Percentiles rank a stretch among this genome's conserved stretches.
Evolutionary conservation across 2,329 filamentous ascomycete species (phyloP).

Genomic region (Xylaria sp.): DNA sequence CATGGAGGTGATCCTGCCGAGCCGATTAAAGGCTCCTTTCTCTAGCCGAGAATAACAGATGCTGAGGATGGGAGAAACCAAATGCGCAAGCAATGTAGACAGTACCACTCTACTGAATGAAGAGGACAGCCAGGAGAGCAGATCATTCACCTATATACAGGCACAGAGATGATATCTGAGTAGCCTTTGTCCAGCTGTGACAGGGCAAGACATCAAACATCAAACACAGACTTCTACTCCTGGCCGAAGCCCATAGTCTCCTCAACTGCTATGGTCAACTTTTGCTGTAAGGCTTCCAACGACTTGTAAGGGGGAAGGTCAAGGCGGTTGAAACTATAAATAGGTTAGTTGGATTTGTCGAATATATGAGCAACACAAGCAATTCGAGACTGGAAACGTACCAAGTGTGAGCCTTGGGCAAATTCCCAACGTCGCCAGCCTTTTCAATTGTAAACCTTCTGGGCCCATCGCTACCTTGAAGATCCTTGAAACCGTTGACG

Average conservation of each 20-base stretch:
- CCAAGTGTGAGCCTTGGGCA: constrained; percentile 99
- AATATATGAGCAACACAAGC: background rate
- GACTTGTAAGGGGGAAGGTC: constrained; percentile 94
- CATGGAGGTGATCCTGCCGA: constrained; percentile 14
- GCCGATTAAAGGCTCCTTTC: constrained; percentile 11
- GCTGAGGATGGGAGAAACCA: constrained; percentile 16
- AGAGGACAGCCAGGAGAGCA: constrained; percentile 24
- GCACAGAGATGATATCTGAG: constrained; percentile 14
- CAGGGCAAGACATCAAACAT: constrained; percentile 32
- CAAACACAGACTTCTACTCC: constrained; percentile 69
- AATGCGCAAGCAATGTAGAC: constrained; percentile 21
- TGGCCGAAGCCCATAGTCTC: constrained; percentile 99
- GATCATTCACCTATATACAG: constrained; percentile 45
- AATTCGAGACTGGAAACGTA: constrained; percentile 58
- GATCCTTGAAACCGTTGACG: constrained; percentile 98
- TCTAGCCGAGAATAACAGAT: constrained; percentile 8
- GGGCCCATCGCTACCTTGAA: constrained; percentile 96
- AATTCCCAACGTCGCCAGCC: constrained; percentile 86
- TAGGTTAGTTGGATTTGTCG: constrained; percentile 39
- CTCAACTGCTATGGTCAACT: constrained; percentile 96
- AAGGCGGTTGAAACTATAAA: constrained; percentile 88
- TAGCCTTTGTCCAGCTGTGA: constrained; percentile 17
- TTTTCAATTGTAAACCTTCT: constrained; percentile 98
- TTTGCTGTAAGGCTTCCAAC: constrained; percentile 84
- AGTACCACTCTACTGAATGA: background rate